Evolutionary conservation across 2,329 filamentous ascomycete species (phyloP).

Genomic region (Ophiostoma australiae): DNA sequence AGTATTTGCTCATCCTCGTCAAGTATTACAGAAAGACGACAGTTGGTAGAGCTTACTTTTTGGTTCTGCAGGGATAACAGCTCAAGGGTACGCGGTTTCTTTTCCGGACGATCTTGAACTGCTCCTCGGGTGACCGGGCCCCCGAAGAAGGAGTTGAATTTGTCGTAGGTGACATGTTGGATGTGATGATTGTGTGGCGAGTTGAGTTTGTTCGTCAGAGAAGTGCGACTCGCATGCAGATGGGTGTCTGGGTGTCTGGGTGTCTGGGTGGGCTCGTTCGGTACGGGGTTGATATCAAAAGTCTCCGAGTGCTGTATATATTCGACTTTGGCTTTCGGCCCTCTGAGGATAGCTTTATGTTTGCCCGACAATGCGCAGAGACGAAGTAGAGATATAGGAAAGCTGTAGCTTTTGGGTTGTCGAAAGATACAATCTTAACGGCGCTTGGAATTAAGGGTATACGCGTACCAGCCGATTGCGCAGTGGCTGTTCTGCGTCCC

Average conservation of each 20-base stretch:
- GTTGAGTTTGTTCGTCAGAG: background rate
- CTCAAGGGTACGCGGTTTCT: slow-evolving; percentile 88
- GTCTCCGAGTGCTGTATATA: background rate
- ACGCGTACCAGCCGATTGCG: background rate
- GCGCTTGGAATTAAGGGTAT: background rate
- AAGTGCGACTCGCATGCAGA: background rate
- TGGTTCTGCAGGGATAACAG: slow-evolving; percentile 82
- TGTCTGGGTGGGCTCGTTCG: background rate
- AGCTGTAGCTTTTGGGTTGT: background rate
- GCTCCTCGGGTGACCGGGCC: slow-evolving; percentile 74
- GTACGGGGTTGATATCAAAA: background rate
- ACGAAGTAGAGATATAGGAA: background rate
- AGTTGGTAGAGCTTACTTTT: slow-evolving; percentile 60
- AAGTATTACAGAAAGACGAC: background rate
- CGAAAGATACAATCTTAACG: background rate
- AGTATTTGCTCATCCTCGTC: slow-evolving; percentile 9
- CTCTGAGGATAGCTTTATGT: background rate
- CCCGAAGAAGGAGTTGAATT: slow-evolving; percentile 74
- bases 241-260: background rate
- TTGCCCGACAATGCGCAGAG: background rate
- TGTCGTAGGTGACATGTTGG: slow-evolving; percentile 65
- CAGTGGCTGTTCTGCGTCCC: background rate
- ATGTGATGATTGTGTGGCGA: background rate
- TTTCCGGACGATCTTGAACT: slow-evolving; percentile 84
- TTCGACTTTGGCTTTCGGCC: background rate